phyloP scores from a whole-genome alignment of 768 basidiomycete species.

The Trametes cinnabarina region DNA sequence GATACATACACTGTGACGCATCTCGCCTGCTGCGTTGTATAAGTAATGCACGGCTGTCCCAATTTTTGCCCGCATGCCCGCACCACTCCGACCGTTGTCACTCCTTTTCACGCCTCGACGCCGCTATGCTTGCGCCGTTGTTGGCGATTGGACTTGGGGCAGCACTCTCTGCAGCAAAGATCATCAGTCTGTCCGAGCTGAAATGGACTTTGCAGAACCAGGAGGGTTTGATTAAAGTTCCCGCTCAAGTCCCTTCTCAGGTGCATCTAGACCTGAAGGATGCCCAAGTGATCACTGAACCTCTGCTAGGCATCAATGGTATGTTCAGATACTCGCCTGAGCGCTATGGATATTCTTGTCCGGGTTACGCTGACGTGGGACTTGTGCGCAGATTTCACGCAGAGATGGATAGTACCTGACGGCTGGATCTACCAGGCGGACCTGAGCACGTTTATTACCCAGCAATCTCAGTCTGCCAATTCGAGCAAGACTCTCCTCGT shows the following conservation, averaged over 20 bases:
- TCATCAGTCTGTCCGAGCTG: conserved; percentile 46
- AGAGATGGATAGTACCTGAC: conserved; percentile 55
- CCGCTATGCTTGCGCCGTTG: too few relatives aligned
- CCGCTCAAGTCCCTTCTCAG: conserved; percentile 51
- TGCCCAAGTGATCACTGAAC: conserved; percentile 53
- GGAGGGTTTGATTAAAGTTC: conserved; percentile 51
- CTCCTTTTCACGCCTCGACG: too few relatives aligned
- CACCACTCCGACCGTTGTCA: too few relatives aligned
- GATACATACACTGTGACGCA: too few relatives aligned
- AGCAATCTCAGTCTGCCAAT: conserved; percentile 27
- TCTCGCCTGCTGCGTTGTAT: too few relatives aligned
- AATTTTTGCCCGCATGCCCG: too few relatives aligned
- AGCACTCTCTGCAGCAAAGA: too few relatives aligned
- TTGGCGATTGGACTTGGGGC: too few relatives aligned
- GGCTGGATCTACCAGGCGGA: conserved; percentile 62
- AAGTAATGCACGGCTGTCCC: too few relatives aligned
- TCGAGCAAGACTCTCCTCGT: conserved; percentile 38
- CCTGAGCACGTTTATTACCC: conserved; percentile 42
- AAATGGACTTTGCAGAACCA: conserved; percentile 53
- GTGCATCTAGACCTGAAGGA: conserved; percentile 51
- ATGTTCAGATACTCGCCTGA: background rate
- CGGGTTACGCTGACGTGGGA: too few relatives aligned
- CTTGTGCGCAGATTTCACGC: conserved; percentile 47
- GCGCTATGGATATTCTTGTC: background rate
- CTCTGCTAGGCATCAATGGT: conserved; percentile 55